These are phyloP conservation scores for Trematosphaeria pertusa DNA, from an alignment of 2,329 filamentous ascomycete genomes.

Conservation along the genomic window DNA sequence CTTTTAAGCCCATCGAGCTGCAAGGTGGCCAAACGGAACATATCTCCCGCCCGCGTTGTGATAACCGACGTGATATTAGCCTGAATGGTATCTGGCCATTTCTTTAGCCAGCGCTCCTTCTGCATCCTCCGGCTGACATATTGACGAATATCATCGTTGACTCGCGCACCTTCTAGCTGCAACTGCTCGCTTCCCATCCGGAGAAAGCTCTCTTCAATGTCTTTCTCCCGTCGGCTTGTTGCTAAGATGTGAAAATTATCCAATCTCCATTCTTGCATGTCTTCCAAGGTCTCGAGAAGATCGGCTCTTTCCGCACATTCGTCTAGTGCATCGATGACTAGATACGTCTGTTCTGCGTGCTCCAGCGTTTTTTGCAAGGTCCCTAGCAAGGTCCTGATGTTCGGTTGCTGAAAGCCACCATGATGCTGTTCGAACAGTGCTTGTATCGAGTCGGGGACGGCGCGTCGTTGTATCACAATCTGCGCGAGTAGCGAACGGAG, in stretches of 20 bases:
- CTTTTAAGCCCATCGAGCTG: slow-evolving; percentile 12
- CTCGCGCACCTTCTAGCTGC: background rate
- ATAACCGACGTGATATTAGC: background rate
- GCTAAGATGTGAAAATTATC: slow-evolving; percentile 4
- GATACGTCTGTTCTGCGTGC: background rate
- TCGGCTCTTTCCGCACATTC: slow-evolving; percentile 9
- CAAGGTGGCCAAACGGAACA: slow-evolving; percentile 13
- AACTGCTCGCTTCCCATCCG: background rate
- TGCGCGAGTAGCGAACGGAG: slow-evolving; percentile 10
- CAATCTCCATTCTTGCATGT: slow-evolving; percentile 1
- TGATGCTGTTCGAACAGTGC: slow-evolving; percentile 1
- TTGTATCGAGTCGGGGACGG: background rate
- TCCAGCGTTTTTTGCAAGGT: background rate
- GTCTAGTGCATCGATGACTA: slow-evolving; percentile 14
- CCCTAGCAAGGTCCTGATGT: background rate
- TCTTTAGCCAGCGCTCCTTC: slow-evolving; percentile 4
- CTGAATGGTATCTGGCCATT: slow-evolving; percentile 7
- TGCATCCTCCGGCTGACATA: slow-evolving; percentile 4
- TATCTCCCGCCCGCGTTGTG: slow-evolving; percentile 1
- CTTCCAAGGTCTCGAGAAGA: background rate
- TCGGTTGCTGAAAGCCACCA: slow-evolving; percentile 3
- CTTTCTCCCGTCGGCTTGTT: slow-evolving; percentile 12
- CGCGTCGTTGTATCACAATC: background rate
- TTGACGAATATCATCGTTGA: slow-evolving; percentile 7
- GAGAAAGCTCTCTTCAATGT: slow-evolving; percentile 3